Evolutionary conservation across 768 basidiomycete species (phyloP).

Genomic region (Kwoniella europaea): DNA sequence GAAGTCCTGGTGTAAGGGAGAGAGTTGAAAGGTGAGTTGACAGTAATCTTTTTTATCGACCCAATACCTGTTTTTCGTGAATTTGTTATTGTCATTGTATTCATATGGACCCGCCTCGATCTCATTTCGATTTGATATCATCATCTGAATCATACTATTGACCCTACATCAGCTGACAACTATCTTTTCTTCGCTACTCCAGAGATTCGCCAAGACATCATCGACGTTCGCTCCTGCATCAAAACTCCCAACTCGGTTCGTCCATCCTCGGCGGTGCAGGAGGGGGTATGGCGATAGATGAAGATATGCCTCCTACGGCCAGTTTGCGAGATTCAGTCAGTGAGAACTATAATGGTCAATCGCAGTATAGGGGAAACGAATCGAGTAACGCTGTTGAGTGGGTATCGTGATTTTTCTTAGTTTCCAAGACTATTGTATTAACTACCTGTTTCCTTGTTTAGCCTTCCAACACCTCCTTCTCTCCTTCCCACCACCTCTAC

Average conservation of each 20-base stretch:
- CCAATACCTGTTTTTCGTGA: too few species aligned
- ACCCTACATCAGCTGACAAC: constrained; percentile 4
- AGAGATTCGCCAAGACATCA: constrained; percentile 22
- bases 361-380: neutral
- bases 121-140: neutral
- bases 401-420: constrained; percentile 15
- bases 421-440: neutral
- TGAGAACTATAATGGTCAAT: neutral
- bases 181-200: neutral
- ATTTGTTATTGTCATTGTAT: too few species aligned
- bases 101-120: too few species aligned
- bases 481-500: constrained; percentile 33
- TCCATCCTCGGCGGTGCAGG: constrained; percentile 26
- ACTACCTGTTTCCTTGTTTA: neutral
- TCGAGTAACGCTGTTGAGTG: constrained; percentile 16
- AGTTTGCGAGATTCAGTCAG: constrained; percentile 30
- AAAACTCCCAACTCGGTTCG: constrained; percentile 24
- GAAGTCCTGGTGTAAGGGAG: constrained; percentile 31
- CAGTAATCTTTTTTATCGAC: neutral
- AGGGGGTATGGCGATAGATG: constrained; percentile 28
- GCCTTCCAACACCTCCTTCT: constrained; percentile 33
- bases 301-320: constrained; percentile 51
- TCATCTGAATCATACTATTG: neutral
- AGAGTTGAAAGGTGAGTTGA: constrained; percentile 33
- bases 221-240: constrained; percentile 20